Percentiles rank a stretch among this genome's conserved stretches.
Conservation (phyloP, 176 grass and related monocot species). For the Ensete glaucum region DNA sequence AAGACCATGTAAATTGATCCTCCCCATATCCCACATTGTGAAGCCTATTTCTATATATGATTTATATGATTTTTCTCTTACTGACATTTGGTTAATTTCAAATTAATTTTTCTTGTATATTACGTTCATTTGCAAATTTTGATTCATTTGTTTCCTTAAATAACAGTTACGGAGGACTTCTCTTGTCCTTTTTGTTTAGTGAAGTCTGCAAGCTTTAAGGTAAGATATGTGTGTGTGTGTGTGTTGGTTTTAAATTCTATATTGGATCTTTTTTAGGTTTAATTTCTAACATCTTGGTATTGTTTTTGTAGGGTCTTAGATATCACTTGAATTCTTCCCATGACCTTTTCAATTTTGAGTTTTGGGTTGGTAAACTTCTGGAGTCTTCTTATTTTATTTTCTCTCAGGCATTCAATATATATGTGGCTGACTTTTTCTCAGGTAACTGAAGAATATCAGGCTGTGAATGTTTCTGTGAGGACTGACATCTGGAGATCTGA, state of each 20-base stretch:
- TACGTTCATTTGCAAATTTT: slow-evolving; percentile 22
- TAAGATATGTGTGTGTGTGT: slow-evolving; percentile 16
- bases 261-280: slow-evolving; percentile 15
- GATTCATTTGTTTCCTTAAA: slow-evolving; percentile 19
- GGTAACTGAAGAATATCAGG: slow-evolving; percentile 84
- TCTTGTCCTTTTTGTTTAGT: slow-evolving; percentile 91
- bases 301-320: slow-evolving; percentile 58
- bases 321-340: slow-evolving; percentile 80
- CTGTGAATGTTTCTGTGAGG: slow-evolving; percentile 81
- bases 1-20: too few species aligned
- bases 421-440: slow-evolving; percentile 27
- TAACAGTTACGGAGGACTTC: slow-evolving; percentile 96
- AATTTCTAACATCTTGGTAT: slow-evolving; percentile 21
- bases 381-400: slow-evolving; percentile 25
- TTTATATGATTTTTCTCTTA: neutral
- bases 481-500: slow-evolving; percentile 66
- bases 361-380: slow-evolving; percentile 82
- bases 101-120: slow-evolving; percentile 3
- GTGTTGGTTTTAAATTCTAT: neutral
- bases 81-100: slow-evolving; percentile 3
- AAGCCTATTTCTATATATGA: neutral
- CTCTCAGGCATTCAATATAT: slow-evolving; percentile 14
- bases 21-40: neutral
- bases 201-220: slow-evolving; percentile 90
- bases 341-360: slow-evolving; percentile 95